Evolutionary conservation across 495 filamentous ascomycete species (phyloP).

Genomic region (Rostrohypoxylon terebratum): DNA sequence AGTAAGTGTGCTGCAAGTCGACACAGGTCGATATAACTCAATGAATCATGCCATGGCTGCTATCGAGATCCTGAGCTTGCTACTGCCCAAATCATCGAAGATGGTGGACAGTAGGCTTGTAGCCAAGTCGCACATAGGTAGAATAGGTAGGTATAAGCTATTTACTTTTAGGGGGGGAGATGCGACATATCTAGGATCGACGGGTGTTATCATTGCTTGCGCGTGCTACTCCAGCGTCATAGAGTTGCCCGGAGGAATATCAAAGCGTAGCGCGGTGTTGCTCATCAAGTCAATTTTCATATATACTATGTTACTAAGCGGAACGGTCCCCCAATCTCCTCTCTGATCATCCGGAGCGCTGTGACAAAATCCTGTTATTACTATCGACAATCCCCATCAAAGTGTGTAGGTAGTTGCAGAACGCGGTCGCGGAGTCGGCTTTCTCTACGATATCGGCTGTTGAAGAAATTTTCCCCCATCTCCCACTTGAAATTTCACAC

Average conservation of each 20-base stretch:
- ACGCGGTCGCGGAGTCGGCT: constrained; percentile 13
- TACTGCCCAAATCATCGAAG: background rate
- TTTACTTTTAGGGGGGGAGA: constrained; percentile 5
- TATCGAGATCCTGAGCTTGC: constrained; percentile 13
- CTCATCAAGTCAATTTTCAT: constrained; percentile 12
- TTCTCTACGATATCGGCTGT: constrained; percentile 17
- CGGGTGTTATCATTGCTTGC: constrained; percentile 34
- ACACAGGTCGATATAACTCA: constrained; percentile 1
- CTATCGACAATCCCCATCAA: background rate
- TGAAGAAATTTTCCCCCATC: constrained; percentile 9
- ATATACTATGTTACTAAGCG: constrained; percentile 15
- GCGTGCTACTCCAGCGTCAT: constrained; percentile 28
- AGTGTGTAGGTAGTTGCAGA: background rate
- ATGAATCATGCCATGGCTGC: constrained; percentile 6
- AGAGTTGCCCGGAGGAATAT: constrained; percentile 22
- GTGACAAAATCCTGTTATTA: constrained; percentile 5
- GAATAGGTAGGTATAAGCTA: background rate
- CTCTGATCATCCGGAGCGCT: constrained; percentile 1
- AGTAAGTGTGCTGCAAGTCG: background rate
- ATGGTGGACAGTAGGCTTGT: background rate
- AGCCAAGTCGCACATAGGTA: background rate
- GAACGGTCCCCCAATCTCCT: constrained; percentile 13
- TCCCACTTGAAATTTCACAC: constrained; percentile 15
- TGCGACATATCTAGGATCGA: constrained; percentile 34
- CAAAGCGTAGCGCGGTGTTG: constrained; percentile 12